Base-by-base conservation (phyloP, 2,329 filamentous ascomycete species). In the Fusarium chlamydosporum region DNA sequence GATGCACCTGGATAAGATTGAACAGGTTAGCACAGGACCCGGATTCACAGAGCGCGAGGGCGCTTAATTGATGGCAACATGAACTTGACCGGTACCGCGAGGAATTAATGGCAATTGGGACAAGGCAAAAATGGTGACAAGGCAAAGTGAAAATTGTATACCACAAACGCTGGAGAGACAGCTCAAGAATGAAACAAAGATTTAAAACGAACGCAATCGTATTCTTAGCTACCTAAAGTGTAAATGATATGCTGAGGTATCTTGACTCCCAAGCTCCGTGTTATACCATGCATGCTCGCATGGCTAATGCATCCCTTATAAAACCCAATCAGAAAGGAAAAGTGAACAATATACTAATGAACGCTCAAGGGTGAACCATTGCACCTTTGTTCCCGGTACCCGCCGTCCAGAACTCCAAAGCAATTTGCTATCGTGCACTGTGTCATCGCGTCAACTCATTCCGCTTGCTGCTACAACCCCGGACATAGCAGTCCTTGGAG, bases 1-100 rank as follows among this genome's bases (percentile, higher is more conserved):
- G 55, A 71, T 85, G 76, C 84, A 86, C 71, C 83, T 86, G 83
- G 77, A 75, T 46, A 77, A 74, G 56, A 78, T 83, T 31, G 76
- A 73, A 4, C 73, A 72, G 34, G 77, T 78, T 58, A 72, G 77
- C 72, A 75, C 76, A 2, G 78, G 77, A 3, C 77, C 79, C 9
- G 82, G 83, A 0, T 85, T 85, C 58, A 81, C 76, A 33, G 82
- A 85, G 78, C 70, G 76, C 34, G 47, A 46, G 18, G 48, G 61
- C 8, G 31, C 50, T 29, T 61, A 42, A 18, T 6, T 3, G 6
- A 6, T 20, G 2, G 7, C 5, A 27, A 5, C 3, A 35, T 6
- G 26, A 23, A 34, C 12, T 18, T 23, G 26, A 13, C 9, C 23
- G 11, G 47, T 10, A 45, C 23, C 4, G 23, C 13, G 16, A 11